phyloP scores from a whole-genome alignment of 192 early-diverging fungal species.

The Borealophlyctis nickersoniae region DNA sequence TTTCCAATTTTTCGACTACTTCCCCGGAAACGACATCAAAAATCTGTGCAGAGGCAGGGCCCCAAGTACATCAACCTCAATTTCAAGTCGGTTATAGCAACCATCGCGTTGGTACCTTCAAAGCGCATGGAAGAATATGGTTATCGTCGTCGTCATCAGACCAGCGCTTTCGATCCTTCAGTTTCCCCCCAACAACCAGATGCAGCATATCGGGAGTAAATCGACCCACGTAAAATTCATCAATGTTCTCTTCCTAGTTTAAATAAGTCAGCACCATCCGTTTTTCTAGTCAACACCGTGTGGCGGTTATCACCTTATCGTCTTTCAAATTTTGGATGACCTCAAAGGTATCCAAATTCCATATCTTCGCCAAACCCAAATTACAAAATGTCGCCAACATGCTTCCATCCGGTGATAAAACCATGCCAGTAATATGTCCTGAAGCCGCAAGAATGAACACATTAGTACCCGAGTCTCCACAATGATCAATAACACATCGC shows the following conservation, averaged over 20 bases:
- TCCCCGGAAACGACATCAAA: conserved; percentile 82
- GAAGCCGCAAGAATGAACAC: conserved; percentile 5
- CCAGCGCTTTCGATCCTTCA: conserved; percentile 87
- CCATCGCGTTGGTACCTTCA: too few relatives aligned
- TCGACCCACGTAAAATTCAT: conserved; percentile 85
- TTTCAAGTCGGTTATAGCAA: too few relatives aligned
- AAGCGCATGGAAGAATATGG: conserved; percentile 87
- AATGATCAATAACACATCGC: background rate
- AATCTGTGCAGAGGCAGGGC: too few relatives aligned
- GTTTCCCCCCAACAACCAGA: conserved; percentile 81
- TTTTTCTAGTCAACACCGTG: background rate
- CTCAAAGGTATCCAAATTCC: conserved; percentile 76
- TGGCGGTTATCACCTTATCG: conserved; percentile 14
- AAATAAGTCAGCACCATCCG: background rate
- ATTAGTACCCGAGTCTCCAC: conserved; percentile 4
- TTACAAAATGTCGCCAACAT: conserved; percentile 87
- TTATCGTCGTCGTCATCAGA: conserved; percentile 88
- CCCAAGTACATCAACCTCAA: too few relatives aligned
- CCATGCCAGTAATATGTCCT: conserved; percentile 79
- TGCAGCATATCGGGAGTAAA: conserved; percentile 67
- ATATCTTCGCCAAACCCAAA: conserved; percentile 69
- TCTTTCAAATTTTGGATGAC: conserved; percentile 73
- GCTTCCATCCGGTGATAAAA: conserved; percentile 76
- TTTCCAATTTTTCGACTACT: conserved; percentile 73
- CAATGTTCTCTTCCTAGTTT: conserved; percentile 64